Evolutionary conservation across 129 eudicot species (phyloP), one percentile per base, ranked within the genome.

Genomic region (Arctium minus): DNA sequence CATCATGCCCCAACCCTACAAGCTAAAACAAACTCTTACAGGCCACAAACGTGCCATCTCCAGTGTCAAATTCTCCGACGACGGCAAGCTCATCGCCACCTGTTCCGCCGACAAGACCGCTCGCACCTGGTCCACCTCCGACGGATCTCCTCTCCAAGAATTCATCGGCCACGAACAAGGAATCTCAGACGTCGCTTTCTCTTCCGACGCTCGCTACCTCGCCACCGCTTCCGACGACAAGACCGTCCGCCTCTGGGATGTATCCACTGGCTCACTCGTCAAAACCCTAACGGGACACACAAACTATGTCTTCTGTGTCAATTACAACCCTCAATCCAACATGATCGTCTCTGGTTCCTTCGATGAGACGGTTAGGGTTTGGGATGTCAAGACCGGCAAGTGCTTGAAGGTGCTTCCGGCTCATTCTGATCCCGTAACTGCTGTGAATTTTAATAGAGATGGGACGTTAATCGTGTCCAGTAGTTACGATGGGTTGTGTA

Each of bases 201-300:
- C 98, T 80, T 89, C 97, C 77, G 97, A 92, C 88, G 31, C 91
- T 31, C 97, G 93, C 8, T 84, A 77, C 88, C 92, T 95, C 77
- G 94, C 97, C 86, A 89, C 97, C 65, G 97, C 94, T 80, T 95
- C 98, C 92, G 98, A 95, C 80, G 98, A 95, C 88, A 88, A 85
- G 38, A 91, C 98, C 56, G 88, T 95, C 87, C 90, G 91, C 35
- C 75, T 95, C 38, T 91, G 93, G 93, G 97, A 95, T 76, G 88
- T 91, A 15, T 74, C 94, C 89, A 81, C 94, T 8, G 97, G 88
- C 8, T 36, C 86, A 37, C 86, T 33, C 18, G 37, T 95, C 70
- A 95, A 92, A 81, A 92, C 97, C 89, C 91, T 95, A 17, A 33
- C 81, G 8, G 98, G 98, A 4, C 99, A 95, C 85, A 88, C 99